A percentile compares a stretch with the other conserved stretches of the same genome.
Evolutionary conservation across 2,329 filamentous ascomycete species (phyloP).

Genomic region (Microdochium paspali): DNA sequence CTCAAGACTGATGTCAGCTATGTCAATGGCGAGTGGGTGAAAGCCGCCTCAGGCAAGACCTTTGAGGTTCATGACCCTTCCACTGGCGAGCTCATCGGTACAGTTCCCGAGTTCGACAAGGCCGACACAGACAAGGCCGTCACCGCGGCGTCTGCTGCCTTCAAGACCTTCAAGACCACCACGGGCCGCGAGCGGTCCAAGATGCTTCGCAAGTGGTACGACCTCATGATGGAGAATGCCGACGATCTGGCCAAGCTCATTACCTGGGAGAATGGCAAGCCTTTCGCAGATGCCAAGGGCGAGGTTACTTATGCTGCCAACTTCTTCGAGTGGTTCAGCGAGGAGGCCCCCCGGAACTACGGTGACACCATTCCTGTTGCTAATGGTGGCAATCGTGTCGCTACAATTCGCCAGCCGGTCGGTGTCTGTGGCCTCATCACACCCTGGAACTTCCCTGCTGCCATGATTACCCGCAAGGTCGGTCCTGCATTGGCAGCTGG

Average conservation of each 20-base stretch:
- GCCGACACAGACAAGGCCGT: slow-evolving; percentile 77
- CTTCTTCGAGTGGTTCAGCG: slow-evolving; percentile 76
- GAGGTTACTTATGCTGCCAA: slow-evolving; percentile 65
- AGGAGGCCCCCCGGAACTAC: slow-evolving; percentile 65
- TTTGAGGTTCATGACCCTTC: slow-evolving; percentile 86
- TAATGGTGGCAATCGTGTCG: slow-evolving; percentile 62
- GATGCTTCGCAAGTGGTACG: slow-evolving; percentile 72
- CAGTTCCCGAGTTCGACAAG: slow-evolving; percentile 72
- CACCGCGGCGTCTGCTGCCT: slow-evolving; percentile 67
- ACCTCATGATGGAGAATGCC: slow-evolving; percentile 66
- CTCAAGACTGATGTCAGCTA: slow-evolving; percentile 77
- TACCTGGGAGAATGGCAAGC: slow-evolving; percentile 87
- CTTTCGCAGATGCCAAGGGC: slow-evolving; percentile 62
- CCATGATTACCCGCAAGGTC: slow-evolving; percentile 65
- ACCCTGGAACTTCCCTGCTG: slow-evolving; percentile 82
- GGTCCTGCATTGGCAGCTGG: slow-evolving; percentile 80
- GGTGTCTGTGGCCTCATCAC: slow-evolving; percentile 78
- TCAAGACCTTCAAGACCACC: slow-evolving; percentile 59
- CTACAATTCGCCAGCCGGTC: slow-evolving; percentile 74
- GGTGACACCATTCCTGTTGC: slow-evolving; percentile 67
- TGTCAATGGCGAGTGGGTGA: slow-evolving; percentile 88
- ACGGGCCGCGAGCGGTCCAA: slow-evolving; percentile 68
- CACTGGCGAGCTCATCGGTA: slow-evolving; percentile 71
- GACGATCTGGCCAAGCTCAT: slow-evolving; percentile 77
- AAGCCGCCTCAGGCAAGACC: slow-evolving; percentile 77